phyloP scores from a whole-genome alignment of 768 basidiomycete species.

The Lactifluus hygrophoroides region DNA sequence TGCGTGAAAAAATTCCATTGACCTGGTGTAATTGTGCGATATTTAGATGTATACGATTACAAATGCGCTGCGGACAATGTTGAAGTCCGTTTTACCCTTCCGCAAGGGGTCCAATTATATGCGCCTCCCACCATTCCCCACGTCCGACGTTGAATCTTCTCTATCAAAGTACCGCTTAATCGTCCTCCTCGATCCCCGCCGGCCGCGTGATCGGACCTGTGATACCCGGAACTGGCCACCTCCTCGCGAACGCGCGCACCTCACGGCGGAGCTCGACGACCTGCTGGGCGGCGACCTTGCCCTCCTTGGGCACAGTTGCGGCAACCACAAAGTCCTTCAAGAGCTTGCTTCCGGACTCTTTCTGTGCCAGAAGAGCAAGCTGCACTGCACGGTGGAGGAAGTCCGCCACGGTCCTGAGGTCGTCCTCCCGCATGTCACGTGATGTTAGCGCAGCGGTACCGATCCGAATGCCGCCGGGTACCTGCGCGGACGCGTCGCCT shows the following conservation, averaged over 20 bases:
- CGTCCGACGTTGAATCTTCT: constrained; percentile 20
- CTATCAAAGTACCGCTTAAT: constrained; percentile 15
- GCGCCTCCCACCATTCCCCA: not conserved
- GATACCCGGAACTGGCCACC: constrained; percentile 92
- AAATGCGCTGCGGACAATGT: constrained; percentile 17
- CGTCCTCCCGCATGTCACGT: constrained; percentile 82
- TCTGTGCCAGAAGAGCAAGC: constrained; percentile 81
- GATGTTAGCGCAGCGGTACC: constrained; percentile 93
- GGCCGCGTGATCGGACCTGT: constrained; percentile 40
- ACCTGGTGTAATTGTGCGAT: not conserved
- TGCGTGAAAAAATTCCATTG: not conserved
- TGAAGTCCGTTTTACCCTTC: constrained; percentile 19
- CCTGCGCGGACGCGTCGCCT: constrained; percentile 91
- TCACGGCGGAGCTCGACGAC: constrained; percentile 72
- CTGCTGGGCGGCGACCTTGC: constrained; percentile 58
- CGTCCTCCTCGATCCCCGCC: constrained; percentile 53
- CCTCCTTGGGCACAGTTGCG: constrained; percentile 59
- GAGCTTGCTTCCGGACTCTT: constrained; percentile 90
- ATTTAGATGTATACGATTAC: not conserved
- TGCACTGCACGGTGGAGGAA: constrained; percentile 95
- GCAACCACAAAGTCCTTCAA: constrained; percentile 92
- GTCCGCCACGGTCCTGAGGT: constrained; percentile 78
- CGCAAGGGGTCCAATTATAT: not conserved
- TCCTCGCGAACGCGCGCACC: constrained; percentile 70
- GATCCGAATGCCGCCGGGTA: constrained; percentile 94